Evolutionary conservation across 805 yeast species (phyloP).

Genomic region (Nakazawaea ishiwadae): DNA sequence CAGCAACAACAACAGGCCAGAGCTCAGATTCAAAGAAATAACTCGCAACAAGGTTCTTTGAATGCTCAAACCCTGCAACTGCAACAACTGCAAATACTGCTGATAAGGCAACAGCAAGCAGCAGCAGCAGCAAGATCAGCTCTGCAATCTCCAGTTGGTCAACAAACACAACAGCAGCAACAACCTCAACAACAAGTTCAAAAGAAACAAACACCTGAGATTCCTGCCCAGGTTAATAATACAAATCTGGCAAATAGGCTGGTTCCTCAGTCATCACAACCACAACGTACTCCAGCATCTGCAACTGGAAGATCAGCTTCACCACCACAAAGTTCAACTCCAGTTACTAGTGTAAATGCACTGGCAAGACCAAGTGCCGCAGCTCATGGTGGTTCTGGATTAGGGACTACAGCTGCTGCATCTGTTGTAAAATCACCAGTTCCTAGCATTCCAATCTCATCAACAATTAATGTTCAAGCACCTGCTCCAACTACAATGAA

Average conservation of each 20-base stretch:
- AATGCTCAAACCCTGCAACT: constrained; percentile 6
- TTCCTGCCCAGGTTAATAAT: not conserved
- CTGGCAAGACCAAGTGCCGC: constrained; percentile 35
- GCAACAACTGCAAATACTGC: constrained; percentile 13
- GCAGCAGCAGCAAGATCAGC: constrained; percentile 16
- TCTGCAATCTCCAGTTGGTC: constrained; percentile 1
- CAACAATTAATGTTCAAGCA: constrained; percentile 58
- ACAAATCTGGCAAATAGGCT: not conserved
- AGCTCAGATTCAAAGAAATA: not conserved
- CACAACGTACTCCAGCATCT: constrained; percentile 9
- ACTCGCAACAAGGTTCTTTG: not conserved
- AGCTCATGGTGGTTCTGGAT: constrained; percentile 15
- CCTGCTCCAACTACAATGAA: constrained; percentile 63
- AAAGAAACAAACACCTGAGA: not conserved
- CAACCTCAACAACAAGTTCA: constrained; percentile 5
- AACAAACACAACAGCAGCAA: constrained; percentile 14
- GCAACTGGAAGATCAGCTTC: constrained; percentile 17
- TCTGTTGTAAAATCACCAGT: constrained; percentile 42
- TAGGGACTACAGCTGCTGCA: constrained; percentile 15
- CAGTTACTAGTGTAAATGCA: constrained; percentile 45
- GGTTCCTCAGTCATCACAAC: constrained; percentile 8
- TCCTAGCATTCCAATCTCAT: constrained; percentile 71
- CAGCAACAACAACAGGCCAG: constrained; percentile 8
- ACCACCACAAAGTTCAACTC: constrained; percentile 24
- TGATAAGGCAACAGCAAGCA: constrained; percentile 13